Evolutionary conservation across 441 rosid species (phyloP).

Genomic region (Bruguiera hainesii): DNA sequence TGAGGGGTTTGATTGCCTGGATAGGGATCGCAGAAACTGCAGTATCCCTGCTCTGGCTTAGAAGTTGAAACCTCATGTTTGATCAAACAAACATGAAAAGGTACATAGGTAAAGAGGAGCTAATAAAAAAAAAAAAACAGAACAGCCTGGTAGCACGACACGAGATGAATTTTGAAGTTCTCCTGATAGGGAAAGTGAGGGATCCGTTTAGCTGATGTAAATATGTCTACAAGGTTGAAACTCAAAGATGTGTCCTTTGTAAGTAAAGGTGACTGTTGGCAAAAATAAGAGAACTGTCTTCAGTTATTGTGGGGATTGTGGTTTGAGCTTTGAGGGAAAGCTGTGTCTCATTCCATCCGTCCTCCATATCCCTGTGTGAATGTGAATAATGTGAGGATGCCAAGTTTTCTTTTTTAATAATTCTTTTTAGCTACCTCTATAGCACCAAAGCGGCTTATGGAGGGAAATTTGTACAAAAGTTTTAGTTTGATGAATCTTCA

Average conservation of each 20-base stretch:
- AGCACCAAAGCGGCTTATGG: conserved; percentile 10
- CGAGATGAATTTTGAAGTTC: conserved; percentile 31
- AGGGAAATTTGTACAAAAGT: conserved; percentile 27
- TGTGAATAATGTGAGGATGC: conserved; percentile 5
- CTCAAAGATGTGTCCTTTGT: conserved; percentile 26
- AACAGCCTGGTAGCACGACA: conserved; percentile 13
- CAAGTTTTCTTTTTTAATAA: too few species aligned
- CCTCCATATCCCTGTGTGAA: conserved; percentile 2
- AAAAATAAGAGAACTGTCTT: conserved; percentile 20
- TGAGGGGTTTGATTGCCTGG: conserved; percentile 84
- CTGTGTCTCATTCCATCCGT: too few species aligned
- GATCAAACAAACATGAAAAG: not conserved
- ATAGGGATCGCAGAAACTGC: conserved; percentile 61
- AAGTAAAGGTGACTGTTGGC: conserved; percentile 21
- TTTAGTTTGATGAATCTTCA: conserved; percentile 6
- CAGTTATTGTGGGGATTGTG: conserved; percentile 6
- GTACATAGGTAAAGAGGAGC: conserved; percentile 21
- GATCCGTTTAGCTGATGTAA: conserved; percentile 31
- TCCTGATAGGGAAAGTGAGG: conserved; percentile 4
- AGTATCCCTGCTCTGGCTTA: conserved; percentile 70
- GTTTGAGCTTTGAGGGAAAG: too few species aligned
- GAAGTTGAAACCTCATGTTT: conserved; percentile 7
- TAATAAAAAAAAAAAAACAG: conserved; percentile 2
- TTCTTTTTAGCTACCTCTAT: not conserved
- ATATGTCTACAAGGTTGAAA: conserved; percentile 29